Evolutionary conservation across 768 basidiomycete species (phyloP).

Genomic region (Phaeotremella skinneri): DNA sequence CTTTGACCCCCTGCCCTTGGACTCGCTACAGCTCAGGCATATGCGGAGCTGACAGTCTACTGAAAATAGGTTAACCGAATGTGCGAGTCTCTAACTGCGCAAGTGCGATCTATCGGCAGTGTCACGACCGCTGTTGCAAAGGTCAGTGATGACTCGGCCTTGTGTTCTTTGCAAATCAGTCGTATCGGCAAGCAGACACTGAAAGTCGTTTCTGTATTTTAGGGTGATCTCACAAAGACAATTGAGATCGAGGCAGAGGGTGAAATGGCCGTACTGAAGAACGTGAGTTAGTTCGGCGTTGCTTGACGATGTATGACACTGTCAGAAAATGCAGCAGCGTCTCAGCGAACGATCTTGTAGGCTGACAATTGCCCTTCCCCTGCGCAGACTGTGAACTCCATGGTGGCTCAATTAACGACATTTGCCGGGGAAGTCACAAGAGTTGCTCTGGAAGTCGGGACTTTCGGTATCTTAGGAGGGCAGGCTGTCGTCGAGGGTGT

Average conservation of each 20-base stretch:
- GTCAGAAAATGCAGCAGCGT: no score
- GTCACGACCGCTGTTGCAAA: conserved; percentile 54
- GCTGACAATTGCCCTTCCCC: no score
- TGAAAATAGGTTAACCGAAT: conserved; percentile 51
- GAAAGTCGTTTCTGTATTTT: conserved; percentile 2
- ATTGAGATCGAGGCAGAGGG: conserved; percentile 88
- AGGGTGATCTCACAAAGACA: conserved; percentile 57
- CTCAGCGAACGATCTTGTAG: no score
- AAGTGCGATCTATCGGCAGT: conserved; percentile 54
- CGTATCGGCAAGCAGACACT: no score
- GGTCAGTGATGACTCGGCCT: conserved; percentile 18
- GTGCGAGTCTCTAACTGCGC: conserved; percentile 54
- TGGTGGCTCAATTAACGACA: conserved; percentile 47
- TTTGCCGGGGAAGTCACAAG: conserved; percentile 51
- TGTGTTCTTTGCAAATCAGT: no score
- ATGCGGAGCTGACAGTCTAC: conserved; percentile 20
- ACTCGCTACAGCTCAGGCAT: no score
- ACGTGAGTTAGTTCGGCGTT: no score
- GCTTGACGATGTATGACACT: no score
- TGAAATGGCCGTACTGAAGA: conserved; percentile 65
- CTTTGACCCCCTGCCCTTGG: background rate
- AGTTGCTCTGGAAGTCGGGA: conserved; percentile 53
- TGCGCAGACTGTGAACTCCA: conserved; percentile 50
- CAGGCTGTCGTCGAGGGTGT: conserved; percentile 52
- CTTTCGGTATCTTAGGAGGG: conserved; percentile 51